phyloP scores from a whole-genome alignment of 352 stramenopile species.

The Phytophthora pini region DNA sequence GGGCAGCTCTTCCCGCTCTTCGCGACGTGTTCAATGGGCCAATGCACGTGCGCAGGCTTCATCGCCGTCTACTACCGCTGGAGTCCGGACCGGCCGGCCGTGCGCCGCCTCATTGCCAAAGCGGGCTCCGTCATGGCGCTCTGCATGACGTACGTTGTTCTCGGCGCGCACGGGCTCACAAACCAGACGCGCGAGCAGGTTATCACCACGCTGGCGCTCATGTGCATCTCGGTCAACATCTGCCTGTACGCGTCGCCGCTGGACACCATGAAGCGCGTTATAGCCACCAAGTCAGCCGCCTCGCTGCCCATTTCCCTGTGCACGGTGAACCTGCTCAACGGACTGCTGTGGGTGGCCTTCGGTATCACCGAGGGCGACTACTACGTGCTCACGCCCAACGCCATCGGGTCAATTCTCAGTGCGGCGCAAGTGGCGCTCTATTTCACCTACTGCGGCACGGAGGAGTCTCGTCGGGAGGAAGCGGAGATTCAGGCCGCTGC shows the following conservation, averaged over 20 bases:
- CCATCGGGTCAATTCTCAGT: slow-evolving; percentile 50
- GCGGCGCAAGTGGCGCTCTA: slow-evolving; percentile 50
- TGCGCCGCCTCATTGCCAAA: slow-evolving; percentile 28
- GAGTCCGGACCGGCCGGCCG: slow-evolving; percentile 33
- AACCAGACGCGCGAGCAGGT: slow-evolving; percentile 42
- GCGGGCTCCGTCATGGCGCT: slow-evolving; percentile 32
- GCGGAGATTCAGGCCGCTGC: slow-evolving; percentile 24
- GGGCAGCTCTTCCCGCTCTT: slow-evolving; percentile 54
- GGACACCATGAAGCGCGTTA: slow-evolving; percentile 50
- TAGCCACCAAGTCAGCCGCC: slow-evolving; percentile 50
- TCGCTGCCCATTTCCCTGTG: slow-evolving; percentile 59
- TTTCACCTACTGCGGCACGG: slow-evolving; percentile 43
- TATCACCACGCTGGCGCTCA: slow-evolving; percentile 36
- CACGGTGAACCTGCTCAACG: slow-evolving; percentile 51
- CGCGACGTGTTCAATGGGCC: slow-evolving; percentile 41
- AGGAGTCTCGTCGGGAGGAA: slow-evolving; percentile 30
- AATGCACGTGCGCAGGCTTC: slow-evolving; percentile 41
- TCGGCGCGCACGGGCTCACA: slow-evolving; percentile 29
- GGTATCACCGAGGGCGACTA: slow-evolving; percentile 45
- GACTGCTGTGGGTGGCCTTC: slow-evolving; percentile 56
- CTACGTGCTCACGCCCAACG: slow-evolving; percentile 49
- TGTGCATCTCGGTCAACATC: slow-evolving; percentile 50
- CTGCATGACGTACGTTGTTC: slow-evolving; percentile 38
- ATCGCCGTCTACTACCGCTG: slow-evolving; percentile 48
- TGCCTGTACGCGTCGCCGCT: slow-evolving; percentile 55